Evolutionary conservation across 169 alveolate species (phyloP).

Genomic region (Theileria orientalis): DNA sequence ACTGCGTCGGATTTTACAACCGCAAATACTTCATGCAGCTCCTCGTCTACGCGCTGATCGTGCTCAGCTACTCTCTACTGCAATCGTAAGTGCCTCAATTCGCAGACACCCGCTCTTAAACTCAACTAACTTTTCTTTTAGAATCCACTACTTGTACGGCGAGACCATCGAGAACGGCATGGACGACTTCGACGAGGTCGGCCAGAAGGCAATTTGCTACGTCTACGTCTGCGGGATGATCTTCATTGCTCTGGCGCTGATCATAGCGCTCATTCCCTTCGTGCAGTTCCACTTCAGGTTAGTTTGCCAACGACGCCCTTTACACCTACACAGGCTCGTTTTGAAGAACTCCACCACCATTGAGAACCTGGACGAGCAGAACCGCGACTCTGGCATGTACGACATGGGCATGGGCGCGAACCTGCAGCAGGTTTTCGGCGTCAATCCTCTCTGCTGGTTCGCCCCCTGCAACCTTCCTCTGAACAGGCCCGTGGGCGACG

Average conservation of each 20-base stretch:
- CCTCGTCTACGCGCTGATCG: constrained; percentile 83
- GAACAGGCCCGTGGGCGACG: constrained; percentile 87
- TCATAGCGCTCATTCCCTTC: constrained; percentile 82
- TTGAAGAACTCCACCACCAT: constrained; percentile 83
- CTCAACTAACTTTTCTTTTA: not conserved
- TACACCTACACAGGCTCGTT: constrained; percentile 47
- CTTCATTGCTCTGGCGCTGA: constrained; percentile 62
- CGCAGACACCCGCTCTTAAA: not conserved
- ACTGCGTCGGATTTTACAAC: constrained; percentile 96
- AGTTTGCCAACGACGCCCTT: constrained; percentile 5
- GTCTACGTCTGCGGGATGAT: constrained; percentile 65
- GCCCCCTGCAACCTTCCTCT: constrained; percentile 83
- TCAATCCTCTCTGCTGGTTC: constrained; percentile 85
- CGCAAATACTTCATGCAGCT: constrained; percentile 92
- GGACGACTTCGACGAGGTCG: constrained; percentile 23
- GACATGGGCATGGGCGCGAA: constrained; percentile 84
- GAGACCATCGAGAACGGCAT: constrained; percentile 28
- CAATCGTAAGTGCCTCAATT: constrained; percentile 44
- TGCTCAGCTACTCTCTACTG: constrained; percentile 54
- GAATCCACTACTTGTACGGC: constrained; percentile 39
- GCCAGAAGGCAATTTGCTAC: constrained; percentile 47
- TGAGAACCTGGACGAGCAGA: constrained; percentile 80
- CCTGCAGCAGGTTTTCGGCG: constrained; percentile 81
- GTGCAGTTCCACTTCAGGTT: constrained; percentile 78
- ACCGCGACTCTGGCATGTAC: constrained; percentile 77